Conservation (phyloP, 176 grass and related monocot species). For the Poa annua region DNA sequence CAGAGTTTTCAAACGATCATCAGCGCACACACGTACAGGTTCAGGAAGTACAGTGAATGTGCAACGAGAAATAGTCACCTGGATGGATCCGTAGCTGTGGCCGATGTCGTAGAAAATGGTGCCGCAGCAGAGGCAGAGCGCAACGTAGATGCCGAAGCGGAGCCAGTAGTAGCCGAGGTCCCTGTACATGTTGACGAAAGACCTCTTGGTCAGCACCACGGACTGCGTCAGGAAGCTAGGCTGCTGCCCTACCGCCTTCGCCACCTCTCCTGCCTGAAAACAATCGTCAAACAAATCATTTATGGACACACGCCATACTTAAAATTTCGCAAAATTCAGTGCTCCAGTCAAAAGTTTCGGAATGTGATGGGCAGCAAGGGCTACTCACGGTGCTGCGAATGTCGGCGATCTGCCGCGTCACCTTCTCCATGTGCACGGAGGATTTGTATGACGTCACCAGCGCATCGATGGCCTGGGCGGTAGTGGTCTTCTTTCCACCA, state of each 20-base stretch:
- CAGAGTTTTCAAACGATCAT: background rate
- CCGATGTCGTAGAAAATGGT: constrained; percentile 74
- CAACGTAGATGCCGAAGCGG: constrained; percentile 76
- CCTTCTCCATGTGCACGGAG: constrained; percentile 55
- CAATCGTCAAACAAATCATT: no score
- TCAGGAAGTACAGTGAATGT: no score
- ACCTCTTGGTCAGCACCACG: constrained; percentile 76
- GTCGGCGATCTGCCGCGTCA: constrained; percentile 54
- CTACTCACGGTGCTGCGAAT: constrained; percentile 58
- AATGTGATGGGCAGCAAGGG: no score
- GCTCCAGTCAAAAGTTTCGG: background rate
- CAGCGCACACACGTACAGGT: background rate
- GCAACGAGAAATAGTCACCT: constrained; percentile 32
- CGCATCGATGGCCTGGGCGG: constrained; percentile 53
- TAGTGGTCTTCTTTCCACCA: constrained; percentile 36
- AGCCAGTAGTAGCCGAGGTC: constrained; percentile 95
- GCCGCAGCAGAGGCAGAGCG: constrained; percentile 81
- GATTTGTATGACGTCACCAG: constrained; percentile 67
- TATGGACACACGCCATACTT: background rate
- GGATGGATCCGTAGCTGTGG: constrained; percentile 71
- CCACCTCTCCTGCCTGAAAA: constrained; percentile 57
- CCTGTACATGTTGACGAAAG: constrained; percentile 95
- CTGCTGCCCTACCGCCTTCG: constrained; percentile 67
- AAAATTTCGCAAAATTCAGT: background rate
- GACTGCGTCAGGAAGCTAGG: constrained; percentile 74